A percentile compares a stretch with the other conserved stretches of the same genome.
Conservation (phyloP, 2,329 filamentous ascomycete genomes). For the Diaporthe batatas region DNA sequence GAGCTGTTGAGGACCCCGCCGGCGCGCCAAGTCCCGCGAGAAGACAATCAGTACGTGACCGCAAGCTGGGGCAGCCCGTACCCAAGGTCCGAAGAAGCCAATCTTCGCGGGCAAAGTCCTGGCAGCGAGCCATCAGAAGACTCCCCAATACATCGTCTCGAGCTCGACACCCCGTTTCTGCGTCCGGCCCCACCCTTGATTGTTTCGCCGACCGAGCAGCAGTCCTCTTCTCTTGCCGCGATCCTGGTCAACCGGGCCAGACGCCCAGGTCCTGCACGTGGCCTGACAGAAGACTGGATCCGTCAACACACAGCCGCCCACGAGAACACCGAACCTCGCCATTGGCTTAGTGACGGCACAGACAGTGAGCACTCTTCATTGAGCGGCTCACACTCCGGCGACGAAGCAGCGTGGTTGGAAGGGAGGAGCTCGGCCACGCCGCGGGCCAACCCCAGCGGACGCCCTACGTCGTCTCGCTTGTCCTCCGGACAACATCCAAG, state of each 20-base stretch:
- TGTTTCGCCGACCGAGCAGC: slow-evolving; percentile 53
- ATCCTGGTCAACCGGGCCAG: slow-evolving; percentile 74
- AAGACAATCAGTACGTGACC: slow-evolving; percentile 69
- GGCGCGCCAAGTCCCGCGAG: slow-evolving; percentile 48
- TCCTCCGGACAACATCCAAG: slow-evolving; percentile 56
- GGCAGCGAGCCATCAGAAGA: slow-evolving; percentile 73
- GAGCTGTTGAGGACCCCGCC: slow-evolving; percentile 69
- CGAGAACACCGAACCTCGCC: slow-evolving; percentile 76
- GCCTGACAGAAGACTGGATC: slow-evolving; percentile 88
- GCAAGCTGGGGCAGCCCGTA: slow-evolving; percentile 96
- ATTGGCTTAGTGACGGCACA: slow-evolving; percentile 87
- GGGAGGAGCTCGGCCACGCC: slow-evolving; percentile 64
- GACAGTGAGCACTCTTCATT: slow-evolving; percentile 82
- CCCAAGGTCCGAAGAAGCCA: slow-evolving; percentile 70
- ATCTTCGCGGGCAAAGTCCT: slow-evolving; percentile 64
- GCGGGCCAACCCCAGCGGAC: slow-evolving; percentile 51
- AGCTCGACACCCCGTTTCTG: slow-evolving; percentile 73
- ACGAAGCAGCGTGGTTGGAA: slow-evolving; percentile 62
- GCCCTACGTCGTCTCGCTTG: slow-evolving; percentile 48
- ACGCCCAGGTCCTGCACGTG: slow-evolving; percentile 63
- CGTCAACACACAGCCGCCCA: slow-evolving; percentile 84
- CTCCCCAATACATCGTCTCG: slow-evolving; percentile 71
- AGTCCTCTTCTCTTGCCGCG: slow-evolving; percentile 58
- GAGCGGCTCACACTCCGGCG: slow-evolving; percentile 73
- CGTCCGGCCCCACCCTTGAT: slow-evolving; percentile 65